Conservation (phyloP, 2,329 filamentous ascomycete species). For the Pseudogymnoascus sp. region DNA sequence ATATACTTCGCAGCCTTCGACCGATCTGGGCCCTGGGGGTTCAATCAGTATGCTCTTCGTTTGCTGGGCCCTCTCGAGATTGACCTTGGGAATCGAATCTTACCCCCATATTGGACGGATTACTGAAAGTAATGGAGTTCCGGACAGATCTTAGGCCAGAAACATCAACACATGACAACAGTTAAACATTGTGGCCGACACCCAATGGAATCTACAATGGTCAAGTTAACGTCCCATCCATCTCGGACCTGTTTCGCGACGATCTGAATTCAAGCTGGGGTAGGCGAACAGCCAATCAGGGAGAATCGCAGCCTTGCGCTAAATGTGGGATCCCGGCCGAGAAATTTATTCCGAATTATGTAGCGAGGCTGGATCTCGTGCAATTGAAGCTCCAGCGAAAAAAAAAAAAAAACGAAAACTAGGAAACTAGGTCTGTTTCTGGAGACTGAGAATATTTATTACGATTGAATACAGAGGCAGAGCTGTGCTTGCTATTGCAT, state of each 20-base stretch:
- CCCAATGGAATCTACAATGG: slow-evolving; percentile 1
- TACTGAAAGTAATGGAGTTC: neutral
- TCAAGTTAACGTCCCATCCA: slow-evolving; percentile 1
- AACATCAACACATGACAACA: slow-evolving; percentile 5
- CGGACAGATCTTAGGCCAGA: slow-evolving; percentile 2
- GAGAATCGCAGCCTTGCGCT: neutral
- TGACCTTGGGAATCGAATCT: slow-evolving; percentile 1
- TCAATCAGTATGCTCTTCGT: neutral
- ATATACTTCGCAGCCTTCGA: slow-evolving; percentile 79
- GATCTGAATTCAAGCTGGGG: slow-evolving; percentile 6
- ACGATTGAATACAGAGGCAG: neutral
- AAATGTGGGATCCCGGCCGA: neutral
- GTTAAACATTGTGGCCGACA: neutral
- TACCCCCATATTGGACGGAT: neutral
- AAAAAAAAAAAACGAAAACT: neutral
- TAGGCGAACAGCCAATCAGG: neutral
- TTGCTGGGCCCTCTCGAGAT: neutral
- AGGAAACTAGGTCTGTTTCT: neutral
- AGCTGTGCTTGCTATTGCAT: neutral
- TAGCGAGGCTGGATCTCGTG: neutral
- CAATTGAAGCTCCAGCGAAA: neutral
- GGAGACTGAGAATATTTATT: neutral
- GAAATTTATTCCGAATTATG: slow-evolving; percentile 8
- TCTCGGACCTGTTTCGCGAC: neutral
- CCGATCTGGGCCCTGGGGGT: slow-evolving; percentile 30